phyloP scores from a whole-genome alignment of 2,329 filamentous ascomycete species.

The Colletotrichum sp. region DNA sequence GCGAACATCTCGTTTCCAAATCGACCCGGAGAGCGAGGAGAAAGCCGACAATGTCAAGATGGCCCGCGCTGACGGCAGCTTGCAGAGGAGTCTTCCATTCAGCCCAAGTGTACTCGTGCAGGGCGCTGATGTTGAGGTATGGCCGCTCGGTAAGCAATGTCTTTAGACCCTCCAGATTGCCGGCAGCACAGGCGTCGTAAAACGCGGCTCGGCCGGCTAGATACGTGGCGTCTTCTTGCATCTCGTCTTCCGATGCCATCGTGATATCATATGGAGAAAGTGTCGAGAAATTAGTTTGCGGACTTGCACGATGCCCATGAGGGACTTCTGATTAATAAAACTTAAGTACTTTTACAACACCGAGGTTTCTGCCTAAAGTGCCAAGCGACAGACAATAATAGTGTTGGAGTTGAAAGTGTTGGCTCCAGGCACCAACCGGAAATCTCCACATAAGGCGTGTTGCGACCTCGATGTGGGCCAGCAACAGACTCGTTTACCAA shows the following conservation, averaged over 20 bases:
- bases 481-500: accelerated
- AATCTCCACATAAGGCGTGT: background rate
- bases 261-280: background rate
- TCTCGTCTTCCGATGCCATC: background rate
- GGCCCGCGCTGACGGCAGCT: background rate
- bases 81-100: background rate
- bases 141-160: background rate
- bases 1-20: background rate
- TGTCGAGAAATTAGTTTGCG: background rate
- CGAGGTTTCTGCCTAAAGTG: background rate
- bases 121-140: background rate
- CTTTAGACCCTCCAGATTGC: background rate
- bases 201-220: background rate
- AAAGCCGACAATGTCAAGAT: background rate
- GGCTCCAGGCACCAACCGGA: background rate
- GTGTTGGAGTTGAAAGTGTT: accelerated
- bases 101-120: background rate
- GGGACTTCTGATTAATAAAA: accelerated
- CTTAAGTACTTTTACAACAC: background rate
- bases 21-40: background rate
- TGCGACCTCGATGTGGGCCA: background rate
- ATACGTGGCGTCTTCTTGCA: background rate
- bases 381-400: accelerated
- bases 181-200: accelerated
- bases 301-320: accelerated